These are phyloP conservation scores for Lobosporangium transversale DNA, from an alignment of 192 early-diverging fungal species.

Conservation along the genomic window DNA sequence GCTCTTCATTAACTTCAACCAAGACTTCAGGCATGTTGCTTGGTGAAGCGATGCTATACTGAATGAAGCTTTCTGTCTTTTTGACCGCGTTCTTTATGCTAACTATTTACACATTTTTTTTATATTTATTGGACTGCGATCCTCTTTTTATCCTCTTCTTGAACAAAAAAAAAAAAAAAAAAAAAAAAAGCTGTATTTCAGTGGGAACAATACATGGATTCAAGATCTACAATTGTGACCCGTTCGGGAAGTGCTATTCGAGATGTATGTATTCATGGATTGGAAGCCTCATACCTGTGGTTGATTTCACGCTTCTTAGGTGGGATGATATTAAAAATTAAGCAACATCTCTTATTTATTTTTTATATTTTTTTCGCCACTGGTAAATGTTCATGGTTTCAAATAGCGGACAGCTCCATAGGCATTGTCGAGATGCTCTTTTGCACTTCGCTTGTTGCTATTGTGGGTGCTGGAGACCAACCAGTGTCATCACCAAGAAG, in stretches of 20 bases:
- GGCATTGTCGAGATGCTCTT: conserved; percentile 98
- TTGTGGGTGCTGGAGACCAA: conserved; percentile 94
- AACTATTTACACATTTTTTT: background rate
- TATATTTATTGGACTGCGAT: too few species aligned
- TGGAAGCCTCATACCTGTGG: too few species aligned
- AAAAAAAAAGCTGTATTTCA: conserved; percentile 78
- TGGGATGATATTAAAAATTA: too few species aligned
- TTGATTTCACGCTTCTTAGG: too few species aligned
- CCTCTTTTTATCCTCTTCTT: too few species aligned
- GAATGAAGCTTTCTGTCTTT: too few species aligned
- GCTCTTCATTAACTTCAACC: conserved; percentile 86
- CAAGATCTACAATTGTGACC: conserved; percentile 97
- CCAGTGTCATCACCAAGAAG: conserved; percentile 86
- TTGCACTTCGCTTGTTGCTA: conserved; percentile 94
- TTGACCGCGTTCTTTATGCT: background rate
- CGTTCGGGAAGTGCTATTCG: conserved; percentile 93
- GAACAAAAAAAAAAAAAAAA: background rate
- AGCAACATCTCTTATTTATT: too few species aligned
- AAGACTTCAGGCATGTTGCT: conserved; percentile 72
- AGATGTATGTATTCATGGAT: conserved; percentile 62
- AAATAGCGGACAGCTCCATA: conserved; percentile 86
- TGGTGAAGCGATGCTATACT: too few species aligned
- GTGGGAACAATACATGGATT: conserved; percentile 88
- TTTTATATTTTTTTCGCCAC: background rate
- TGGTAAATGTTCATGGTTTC: too few species aligned